Conservation (phyloP, 2,329 filamentous ascomycete genomes). For the Penicillium sp. region DNA sequence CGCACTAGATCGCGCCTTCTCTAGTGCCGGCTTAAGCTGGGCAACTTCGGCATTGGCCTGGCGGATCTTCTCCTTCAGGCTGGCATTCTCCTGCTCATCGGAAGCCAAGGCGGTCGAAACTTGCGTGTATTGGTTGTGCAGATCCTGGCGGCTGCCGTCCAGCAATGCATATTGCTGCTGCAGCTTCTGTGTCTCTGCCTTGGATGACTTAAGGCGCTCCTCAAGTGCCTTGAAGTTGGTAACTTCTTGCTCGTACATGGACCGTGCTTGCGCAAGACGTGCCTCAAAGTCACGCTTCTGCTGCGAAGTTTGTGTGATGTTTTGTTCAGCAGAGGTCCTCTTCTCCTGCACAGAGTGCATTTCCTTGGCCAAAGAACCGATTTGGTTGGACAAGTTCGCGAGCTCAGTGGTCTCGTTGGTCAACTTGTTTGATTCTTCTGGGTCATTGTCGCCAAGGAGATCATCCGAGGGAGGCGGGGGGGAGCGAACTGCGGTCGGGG, state of each 20-base stretch:
- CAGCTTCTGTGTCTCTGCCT: conserved; percentile 78
- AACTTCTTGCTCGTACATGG: conserved; percentile 90
- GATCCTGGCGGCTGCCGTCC: conserved; percentile 76
- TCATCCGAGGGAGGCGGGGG: conserved; percentile 69
- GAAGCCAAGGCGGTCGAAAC: conserved; percentile 71
- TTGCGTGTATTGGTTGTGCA: conserved; percentile 79
- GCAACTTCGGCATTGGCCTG: conserved; percentile 78
- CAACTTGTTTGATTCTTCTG: conserved; percentile 82
- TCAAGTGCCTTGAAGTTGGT: conserved; percentile 81
- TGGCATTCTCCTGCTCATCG: conserved; percentile 85
- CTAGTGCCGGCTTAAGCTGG: conserved; percentile 83
- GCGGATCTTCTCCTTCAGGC: conserved; percentile 82
- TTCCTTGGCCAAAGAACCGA: conserved; percentile 84
- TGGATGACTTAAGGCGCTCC: conserved; percentile 73
- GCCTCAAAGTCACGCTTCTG: conserved; percentile 94
- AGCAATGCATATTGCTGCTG: conserved; percentile 80
- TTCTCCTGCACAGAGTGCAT: conserved; percentile 91
- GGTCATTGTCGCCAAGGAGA: conserved; percentile 85
- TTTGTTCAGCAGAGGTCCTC: conserved; percentile 73
- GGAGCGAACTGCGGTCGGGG: conserved; percentile 35
- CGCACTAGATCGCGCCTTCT: conserved; percentile 88
- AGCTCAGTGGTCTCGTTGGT: conserved; percentile 88
- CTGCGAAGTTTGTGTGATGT: conserved; percentile 74
- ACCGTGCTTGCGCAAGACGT: conserved; percentile 78
- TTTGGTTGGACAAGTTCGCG: conserved; percentile 93